Evolutionary conservation across 2,329 filamentous ascomycete genomes (phyloP), one percentile per base, ranked within the genome.

Genomic region (Hortaea werneckii): DNA sequence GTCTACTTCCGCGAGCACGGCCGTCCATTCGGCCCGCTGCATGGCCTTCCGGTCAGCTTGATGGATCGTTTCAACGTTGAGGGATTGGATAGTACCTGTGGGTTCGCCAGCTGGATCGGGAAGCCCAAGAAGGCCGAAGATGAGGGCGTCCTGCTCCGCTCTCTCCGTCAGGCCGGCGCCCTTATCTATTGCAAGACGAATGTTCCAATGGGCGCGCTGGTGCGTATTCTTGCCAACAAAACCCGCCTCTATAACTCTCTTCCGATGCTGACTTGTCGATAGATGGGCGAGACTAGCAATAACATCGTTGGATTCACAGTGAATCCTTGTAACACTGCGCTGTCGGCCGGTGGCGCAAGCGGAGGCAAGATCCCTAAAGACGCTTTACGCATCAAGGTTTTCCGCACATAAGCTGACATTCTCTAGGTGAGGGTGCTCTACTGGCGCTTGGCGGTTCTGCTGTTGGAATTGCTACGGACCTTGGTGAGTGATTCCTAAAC

Each of bases 221-320:
- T 48, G 37, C 29, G 39, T 41, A 28, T 12, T 6, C n/a, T 26
- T 45, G 4, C 11, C 41, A 2, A 13, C 4, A 2, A 7, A 12
- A 43, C 26, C 30, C 35, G 28, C 11, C 28, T 13, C 20, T 29
- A 26, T 40, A n/a, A n/a, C 9, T 35, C 9, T 35, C 2, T 35
- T n/a, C 32, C 32, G 2, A 20, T 20, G 20, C 20, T 20, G 20
- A 20, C 20, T 20, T 20, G 20, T 2, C n/a, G 32, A n/a, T n/a
- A 51, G 47, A 41, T 51, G 29, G 52, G 52, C 28, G 51, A 55
- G 42, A 51, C 49, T 20, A 46, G 37, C 13, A 53, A 55, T 37
- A 53, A 53, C 43, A 50, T 55, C 38, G 42, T 52, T 29, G 51
- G 53, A 35, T 43, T 40, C 6, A 55, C 53, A 2, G 29, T 49